Conservation (phyloP, 2,329 filamentous ascomycete genomes). For the Akanthomyces muscarius region DNA sequence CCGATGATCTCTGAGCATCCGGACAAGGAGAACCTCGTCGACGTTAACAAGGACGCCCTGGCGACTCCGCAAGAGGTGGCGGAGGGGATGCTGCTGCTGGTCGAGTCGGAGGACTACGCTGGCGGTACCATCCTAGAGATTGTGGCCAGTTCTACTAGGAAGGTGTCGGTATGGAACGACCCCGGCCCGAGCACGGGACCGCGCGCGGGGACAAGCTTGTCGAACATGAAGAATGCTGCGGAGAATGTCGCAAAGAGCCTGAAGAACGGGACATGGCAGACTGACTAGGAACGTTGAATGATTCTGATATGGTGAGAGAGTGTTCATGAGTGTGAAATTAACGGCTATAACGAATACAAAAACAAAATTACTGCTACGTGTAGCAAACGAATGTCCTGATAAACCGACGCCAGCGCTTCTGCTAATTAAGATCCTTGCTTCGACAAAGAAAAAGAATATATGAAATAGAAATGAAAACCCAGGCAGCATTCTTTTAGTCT, state of each 20-base stretch:
- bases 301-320: not conserved
- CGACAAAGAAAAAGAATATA: not conserved
- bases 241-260: not conserved
- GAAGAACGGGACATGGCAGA: not conserved
- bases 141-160: conserved; percentile 28
- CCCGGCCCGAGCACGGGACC: conserved; percentile 33
- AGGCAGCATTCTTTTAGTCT: not conserved
- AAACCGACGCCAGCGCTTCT: not conserved
- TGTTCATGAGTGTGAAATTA: no score
- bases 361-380: not conserved
- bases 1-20: conserved; percentile 44
- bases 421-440: not conserved
- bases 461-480: not conserved
- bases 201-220: conserved; percentile 25
- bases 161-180: conserved; percentile 35
- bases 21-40: conserved; percentile 38
- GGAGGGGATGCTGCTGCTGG: conserved; percentile 39
- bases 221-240: conserved; percentile 22
- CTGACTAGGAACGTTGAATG: not conserved
- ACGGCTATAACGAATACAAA: no score
- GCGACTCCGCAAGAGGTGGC: conserved; percentile 41
- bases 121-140: conserved; percentile 43
- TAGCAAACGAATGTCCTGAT: not conserved
- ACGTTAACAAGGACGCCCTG: conserved; percentile 35
- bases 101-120: conserved; percentile 30